Base-by-base conservation (phyloP, 345 rosid species). In the Laguncularia racemosa region DNA sequence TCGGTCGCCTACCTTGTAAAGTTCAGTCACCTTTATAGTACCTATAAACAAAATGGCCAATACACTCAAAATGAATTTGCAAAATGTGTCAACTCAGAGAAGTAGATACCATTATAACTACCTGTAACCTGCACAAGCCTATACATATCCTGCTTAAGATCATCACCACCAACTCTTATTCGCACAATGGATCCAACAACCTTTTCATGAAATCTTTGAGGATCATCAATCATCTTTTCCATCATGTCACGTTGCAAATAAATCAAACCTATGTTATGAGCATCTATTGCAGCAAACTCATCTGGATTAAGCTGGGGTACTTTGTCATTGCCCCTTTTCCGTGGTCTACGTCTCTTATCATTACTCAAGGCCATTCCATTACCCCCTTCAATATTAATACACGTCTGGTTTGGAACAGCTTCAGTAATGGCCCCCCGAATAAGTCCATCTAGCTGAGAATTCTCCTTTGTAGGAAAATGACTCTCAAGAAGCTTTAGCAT, bases 111-210 rank as follows among this genome's bases (percentile, higher is more conserved):
- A 45, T 53, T 65, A 63, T 60, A 61, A 62, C 55, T 89, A 93
- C 99, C 99, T 67, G 82, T 60, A 48, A 93, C 91, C 84, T 71
- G 91, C 54, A 87, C 97, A 66, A 93, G 99, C 78, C 96, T 78
- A 71, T 85, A 63, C 68, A 70, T 67, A 59, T 85, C 96, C 70
- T 78, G 88, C 70, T 77, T 85, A 75, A 73, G 84, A 61, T 87
- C 95, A 21, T 61, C 73, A 14, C 84, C 81, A 63, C 82, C 64
- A 63, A 87, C 74, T 77, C 67, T 81, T 65, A 89, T 79, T 44
- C 99, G 85, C 59, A 93, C 90, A 70, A 93, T 71, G 46, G 90
- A 87, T 51, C 99, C 99, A 73, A 82, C 82, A 53, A 89, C 91
- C 74, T 71, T 85, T 50, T 87, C 91, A 57, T 72, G 71, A 69